Percentiles rank a stretch among this genome's conserved stretches.
Evolutionary conservation across 148 eudicot genomes (phyloP).

Genomic region (Amaranthus hypochondriacus): DNA sequence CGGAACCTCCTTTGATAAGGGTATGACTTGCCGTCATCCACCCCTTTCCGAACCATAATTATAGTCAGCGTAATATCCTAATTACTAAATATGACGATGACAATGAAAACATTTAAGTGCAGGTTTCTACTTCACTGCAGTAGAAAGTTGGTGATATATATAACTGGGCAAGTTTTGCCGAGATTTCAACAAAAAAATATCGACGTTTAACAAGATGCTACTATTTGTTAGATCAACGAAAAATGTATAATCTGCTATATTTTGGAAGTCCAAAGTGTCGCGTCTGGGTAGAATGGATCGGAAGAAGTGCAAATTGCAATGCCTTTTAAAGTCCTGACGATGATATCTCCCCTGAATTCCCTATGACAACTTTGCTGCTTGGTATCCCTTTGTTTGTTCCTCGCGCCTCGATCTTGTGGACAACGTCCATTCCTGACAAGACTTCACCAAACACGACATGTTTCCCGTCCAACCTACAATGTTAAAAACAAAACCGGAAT

Average conservation of each 20-base stretch:
- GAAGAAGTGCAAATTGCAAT: not conserved
- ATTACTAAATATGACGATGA: no score
- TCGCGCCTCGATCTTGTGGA: slow-evolving; percentile 60
- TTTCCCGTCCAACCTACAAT: slow-evolving; percentile 63
- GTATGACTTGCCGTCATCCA: no score
- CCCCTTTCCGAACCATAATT: no score
- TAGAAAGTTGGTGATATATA: not conserved
- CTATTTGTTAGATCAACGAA: not conserved
- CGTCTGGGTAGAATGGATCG: not conserved
- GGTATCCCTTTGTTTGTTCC: slow-evolving; percentile 51
- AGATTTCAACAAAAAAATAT: not conserved
- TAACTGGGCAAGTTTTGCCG: not conserved
- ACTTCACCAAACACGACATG: slow-evolving; percentile 89
- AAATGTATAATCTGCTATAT: not conserved
- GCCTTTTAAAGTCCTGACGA: slow-evolving; percentile 1
- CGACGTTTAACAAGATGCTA: slow-evolving; percentile 6
- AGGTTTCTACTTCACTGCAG: not conserved
- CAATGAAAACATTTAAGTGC: not conserved
- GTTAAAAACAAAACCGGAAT: not conserved
- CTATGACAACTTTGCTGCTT: slow-evolving; percentile 42
- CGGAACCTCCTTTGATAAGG: no score
- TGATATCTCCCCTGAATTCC: slow-evolving; percentile 51
- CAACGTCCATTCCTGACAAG: slow-evolving; percentile 73
- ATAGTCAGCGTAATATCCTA: no score
- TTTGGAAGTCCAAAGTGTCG: not conserved